Percentiles rank a stretch among this genome's conserved stretches.
phyloP scores from a whole-genome alignment of 2,329 filamentous ascomycete species.

The Bertia moriformis region DNA sequence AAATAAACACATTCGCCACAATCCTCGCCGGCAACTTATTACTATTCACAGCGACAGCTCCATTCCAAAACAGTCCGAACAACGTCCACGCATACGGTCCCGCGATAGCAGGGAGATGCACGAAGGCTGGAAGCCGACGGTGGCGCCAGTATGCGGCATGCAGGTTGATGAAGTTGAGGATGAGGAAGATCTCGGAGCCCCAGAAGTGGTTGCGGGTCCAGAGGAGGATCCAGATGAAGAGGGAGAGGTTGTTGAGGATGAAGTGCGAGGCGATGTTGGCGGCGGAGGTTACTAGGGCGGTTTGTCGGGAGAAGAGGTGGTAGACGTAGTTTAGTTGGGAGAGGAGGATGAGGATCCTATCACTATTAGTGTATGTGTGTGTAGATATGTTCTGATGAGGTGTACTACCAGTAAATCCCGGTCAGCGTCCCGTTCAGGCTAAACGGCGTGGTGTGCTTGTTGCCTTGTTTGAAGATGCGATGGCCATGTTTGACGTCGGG shows the following conservation, averaged over 20 bases:
- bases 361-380: background rate
- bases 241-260: conserved; percentile 45
- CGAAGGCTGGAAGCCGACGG: conserved; percentile 32
- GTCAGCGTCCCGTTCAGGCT: conserved; percentile 29
- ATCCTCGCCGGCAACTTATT: conserved; percentile 36
- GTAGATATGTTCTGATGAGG: background rate
- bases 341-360: conserved; percentile 37
- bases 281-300: conserved; percentile 32
- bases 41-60: conserved; percentile 37
- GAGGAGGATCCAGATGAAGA: conserved; percentile 46
- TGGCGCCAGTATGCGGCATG: conserved; percentile 44
- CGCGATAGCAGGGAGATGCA: conserved; percentile 42
- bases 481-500: conserved; percentile 26
- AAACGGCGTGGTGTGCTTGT: conserved; percentile 33
- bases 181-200: conserved; percentile 39
- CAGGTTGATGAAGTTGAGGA: conserved; percentile 48
- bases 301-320: conserved; percentile 38
- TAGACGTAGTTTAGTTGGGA: conserved; percentile 43
- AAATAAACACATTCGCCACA: conserved; percentile 49
- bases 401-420: conserved; percentile 40
- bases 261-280: conserved; percentile 49
- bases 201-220: conserved; percentile 45
- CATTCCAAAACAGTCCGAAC: conserved; percentile 48
- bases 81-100: conserved; percentile 51
- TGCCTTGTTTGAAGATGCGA: conserved; percentile 43